phyloP scores from a whole-genome alignment of 2,329 filamentous ascomycete genomes.

The Diaporthe caulivora region DNA sequence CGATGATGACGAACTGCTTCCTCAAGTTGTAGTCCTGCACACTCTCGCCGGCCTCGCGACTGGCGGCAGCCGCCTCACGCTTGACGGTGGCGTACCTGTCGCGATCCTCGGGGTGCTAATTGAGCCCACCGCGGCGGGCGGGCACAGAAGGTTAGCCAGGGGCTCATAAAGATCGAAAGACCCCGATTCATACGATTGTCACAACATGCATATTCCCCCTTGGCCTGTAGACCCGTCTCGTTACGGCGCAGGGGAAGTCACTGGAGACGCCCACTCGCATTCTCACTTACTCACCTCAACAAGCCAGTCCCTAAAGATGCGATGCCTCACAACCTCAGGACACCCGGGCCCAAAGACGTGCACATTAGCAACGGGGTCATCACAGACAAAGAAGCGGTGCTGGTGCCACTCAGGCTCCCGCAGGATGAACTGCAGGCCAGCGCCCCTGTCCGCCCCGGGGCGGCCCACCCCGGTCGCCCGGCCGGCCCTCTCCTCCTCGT shows the following conservation, averaged over 20 bases:
- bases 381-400: slow-evolving; percentile 27
- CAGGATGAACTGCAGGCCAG: slow-evolving; percentile 22
- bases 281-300: slow-evolving; percentile 8
- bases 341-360: slow-evolving; percentile 29
- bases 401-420: slow-evolving; percentile 18
- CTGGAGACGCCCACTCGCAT: too few species aligned
- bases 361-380: slow-evolving; percentile 9
- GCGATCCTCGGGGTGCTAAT: slow-evolving; percentile 27
- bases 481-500: background rate
- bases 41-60: background rate
- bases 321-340: slow-evolving; percentile 26
- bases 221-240: background rate
- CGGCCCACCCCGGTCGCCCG: slow-evolving; percentile 1
- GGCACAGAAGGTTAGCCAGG: background rate
- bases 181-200: background rate
- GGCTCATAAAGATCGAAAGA: background rate
- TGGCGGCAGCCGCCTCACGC: slow-evolving; percentile 15
- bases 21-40: slow-evolving; percentile 2
- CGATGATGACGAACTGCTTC: slow-evolving; percentile 23
- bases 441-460: background rate
- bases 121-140: background rate
- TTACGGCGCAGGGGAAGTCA: background rate
- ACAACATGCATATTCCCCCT: background rate
- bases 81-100: slow-evolving; percentile 24
- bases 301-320: slow-evolving; percentile 32